Evolutionary conservation across 257 asterid genomes (phyloP), one percentile per base, ranked within the genome.

Genomic region (Gentiana macrophylla): DNA sequence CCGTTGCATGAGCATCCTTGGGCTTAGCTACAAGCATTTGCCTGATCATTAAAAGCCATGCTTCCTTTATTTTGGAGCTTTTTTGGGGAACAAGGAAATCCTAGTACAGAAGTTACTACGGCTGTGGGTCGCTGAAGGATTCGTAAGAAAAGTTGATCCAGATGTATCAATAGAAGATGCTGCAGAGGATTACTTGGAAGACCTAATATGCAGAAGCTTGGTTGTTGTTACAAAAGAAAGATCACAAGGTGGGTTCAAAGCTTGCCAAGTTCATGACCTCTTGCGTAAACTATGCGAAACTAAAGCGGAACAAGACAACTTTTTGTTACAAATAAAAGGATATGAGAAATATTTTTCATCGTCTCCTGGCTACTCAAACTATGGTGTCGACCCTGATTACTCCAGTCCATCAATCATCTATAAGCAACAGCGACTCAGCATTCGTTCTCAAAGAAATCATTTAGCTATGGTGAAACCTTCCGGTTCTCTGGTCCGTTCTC

Each of bases 231-330:
- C 55, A 13, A 33, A 51, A 51, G 36, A 33, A 32, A 32, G 55
- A 10, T 56, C 61, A 8, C 6, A 41, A n/a, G 66, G 66, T 9
- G 50, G 57, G 34, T n/a, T 53, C 3, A 65, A 58, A 65, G 4
- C 60, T 4, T 65, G 70, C 50, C 60, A 47, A 15, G 24, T 65
- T 9, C 70, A 56, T 57, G 63, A 64, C 35, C 12, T 50, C 11
- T 38, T 64, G 8, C 59, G 36, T 24, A 35, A 50, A 12, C 51
- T 64, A 0, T 64, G 63, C 37, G 15, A 10, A 12, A 34, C 6
- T 49, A 54, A 55, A 47, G 62, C 55, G 12, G 49, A 38, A 34
- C 47, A 41, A 37, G 58, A 56, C 32, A 15, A 12, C 3, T 64
- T 56, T 34, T 32, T 37, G 44, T 34, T 24, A 46, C 44, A 4